Percentiles rank a stretch among this genome's conserved stretches.
Conservation (phyloP, 768 basidiomycete genomes). For the Gelatoporia subvermispora region DNA sequence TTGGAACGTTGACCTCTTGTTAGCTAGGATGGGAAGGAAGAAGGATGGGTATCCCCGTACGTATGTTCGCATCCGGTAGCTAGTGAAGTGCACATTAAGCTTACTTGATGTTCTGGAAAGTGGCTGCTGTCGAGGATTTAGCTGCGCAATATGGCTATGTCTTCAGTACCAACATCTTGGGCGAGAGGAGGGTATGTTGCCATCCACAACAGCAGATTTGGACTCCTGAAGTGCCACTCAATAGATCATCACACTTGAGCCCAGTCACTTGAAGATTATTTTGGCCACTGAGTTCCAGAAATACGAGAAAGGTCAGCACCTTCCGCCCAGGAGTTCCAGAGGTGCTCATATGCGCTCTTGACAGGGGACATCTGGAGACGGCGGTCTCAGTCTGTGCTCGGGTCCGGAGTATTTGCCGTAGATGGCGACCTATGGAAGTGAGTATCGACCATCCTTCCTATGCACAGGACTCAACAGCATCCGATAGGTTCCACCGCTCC, state of each 20-base stretch:
- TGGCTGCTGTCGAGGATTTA: background rate
- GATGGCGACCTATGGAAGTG: slow-evolving; percentile 71
- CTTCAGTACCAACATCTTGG: no score
- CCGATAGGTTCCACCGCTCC: background rate
- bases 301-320: slow-evolving; percentile 36
- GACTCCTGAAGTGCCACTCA: no score
- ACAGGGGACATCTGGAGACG: slow-evolving; percentile 16
- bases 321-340: no score
- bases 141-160: background rate
- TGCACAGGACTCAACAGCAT: background rate
- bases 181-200: no score
- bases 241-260: slow-evolving; percentile 44
- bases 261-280: slow-evolving; percentile 45
- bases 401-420: background rate
- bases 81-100: no score
- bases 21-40: no score
- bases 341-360: no score
- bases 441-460: slow-evolving; percentile 2
- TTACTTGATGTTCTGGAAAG: no score
- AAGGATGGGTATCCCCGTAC: no score
- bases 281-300: slow-evolving; percentile 41
- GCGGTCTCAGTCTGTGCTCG: slow-evolving; percentile 19
- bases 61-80: no score
- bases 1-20: no score
- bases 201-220: no score